phyloP scores from a whole-genome alignment of 148 eudicot species.

The Persicaria tinctoria region DNA sequence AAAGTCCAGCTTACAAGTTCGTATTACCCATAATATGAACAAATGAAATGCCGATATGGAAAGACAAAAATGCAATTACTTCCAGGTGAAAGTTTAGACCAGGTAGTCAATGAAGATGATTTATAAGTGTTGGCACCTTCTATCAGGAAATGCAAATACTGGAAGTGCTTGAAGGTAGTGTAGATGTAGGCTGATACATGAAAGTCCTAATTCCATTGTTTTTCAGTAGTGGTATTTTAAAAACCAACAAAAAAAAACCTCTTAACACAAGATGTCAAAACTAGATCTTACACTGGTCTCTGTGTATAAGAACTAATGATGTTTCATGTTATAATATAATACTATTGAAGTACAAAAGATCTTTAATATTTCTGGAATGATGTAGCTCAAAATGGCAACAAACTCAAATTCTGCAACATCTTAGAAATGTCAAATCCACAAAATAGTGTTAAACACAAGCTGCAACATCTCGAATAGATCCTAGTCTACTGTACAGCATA shows the following conservation, averaged over 20 bases:
- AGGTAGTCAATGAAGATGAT: not conserved
- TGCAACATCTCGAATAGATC: not conserved
- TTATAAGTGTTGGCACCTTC: not conserved
- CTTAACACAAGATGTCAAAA: not conserved
- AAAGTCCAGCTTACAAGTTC: not conserved
- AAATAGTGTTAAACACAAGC: not conserved
- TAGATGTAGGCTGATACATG: not conserved
- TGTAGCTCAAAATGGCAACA: not conserved
- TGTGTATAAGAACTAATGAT: not conserved
- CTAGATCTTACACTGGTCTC: not conserved
- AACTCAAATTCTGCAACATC: not conserved
- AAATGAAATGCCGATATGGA: not conserved
- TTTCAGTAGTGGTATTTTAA: not conserved
- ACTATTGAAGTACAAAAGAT: not conserved
- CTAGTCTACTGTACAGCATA: not conserved
- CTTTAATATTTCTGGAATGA: not conserved
- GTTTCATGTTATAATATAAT: not conserved
- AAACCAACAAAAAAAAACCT: not conserved
- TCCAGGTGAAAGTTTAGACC: not conserved
- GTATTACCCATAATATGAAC: not conserved
- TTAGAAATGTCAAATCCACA: not conserved
- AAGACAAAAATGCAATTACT: not conserved
- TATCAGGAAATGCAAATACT: slow-evolving; percentile 3
- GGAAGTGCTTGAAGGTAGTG: not conserved
- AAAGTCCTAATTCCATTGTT: not conserved